phyloP scores from a whole-genome alignment of 345 rosid genomes.

The Kandelia obovata region DNA sequence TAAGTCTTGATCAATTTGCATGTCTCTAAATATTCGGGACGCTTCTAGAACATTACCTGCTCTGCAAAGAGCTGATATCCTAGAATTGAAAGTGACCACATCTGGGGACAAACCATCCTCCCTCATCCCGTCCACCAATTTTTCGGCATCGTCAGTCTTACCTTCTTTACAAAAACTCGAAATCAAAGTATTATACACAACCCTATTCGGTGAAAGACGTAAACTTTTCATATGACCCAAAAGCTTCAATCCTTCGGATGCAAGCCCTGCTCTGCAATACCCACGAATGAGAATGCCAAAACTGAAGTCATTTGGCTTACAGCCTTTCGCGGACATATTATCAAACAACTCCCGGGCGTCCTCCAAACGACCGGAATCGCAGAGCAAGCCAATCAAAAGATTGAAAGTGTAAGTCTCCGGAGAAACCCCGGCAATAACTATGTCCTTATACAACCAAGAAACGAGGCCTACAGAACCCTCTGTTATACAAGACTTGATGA shows the following conservation, averaged over 20 bases:
- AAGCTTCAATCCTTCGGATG: constrained; percentile 54
- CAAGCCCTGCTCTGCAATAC: constrained; percentile 63
- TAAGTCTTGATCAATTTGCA: constrained; percentile 66
- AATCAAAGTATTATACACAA: constrained; percentile 77
- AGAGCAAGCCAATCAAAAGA: constrained; percentile 57
- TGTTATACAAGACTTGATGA: constrained; percentile 49
- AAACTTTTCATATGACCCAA: constrained; percentile 47
- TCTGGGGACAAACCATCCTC: constrained; percentile 68
- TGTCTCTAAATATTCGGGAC: constrained; percentile 86
- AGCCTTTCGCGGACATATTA: constrained; percentile 77
- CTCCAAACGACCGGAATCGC: constrained; percentile 61
- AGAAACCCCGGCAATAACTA: constrained; percentile 52
- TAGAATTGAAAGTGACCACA: constrained; percentile 78
- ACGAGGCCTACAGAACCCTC: constrained; percentile 46
- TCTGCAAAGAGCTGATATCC: constrained; percentile 79
- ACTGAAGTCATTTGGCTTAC: constrained; percentile 77
- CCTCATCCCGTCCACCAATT: constrained; percentile 75
- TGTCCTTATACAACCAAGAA: constrained; percentile 73
- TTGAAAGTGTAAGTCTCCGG: constrained; percentile 81
- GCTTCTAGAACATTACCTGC: constrained; percentile 77
- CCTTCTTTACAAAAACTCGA: constrained; percentile 80
- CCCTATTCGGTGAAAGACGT: constrained; percentile 55
- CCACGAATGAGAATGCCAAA: constrained; percentile 82
- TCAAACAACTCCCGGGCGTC: constrained; percentile 77
- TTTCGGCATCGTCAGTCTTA: constrained; percentile 72